These are phyloP conservation scores for Mortierella polycephala DNA, from an alignment of 371 early-diverging fungal genomes.

Conservation along the genomic window DNA sequence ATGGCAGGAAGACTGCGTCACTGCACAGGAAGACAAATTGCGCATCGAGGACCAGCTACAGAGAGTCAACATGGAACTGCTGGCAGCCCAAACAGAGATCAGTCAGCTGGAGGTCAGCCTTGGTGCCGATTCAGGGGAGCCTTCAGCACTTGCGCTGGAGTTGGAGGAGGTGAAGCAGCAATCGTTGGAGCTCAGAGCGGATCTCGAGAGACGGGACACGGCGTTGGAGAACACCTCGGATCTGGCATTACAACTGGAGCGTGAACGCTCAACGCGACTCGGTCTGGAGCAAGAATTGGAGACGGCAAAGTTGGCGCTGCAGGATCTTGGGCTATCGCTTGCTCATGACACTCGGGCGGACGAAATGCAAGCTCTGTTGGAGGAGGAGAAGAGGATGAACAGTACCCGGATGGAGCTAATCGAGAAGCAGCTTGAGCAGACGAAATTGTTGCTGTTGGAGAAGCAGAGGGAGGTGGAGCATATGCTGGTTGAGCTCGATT, in stretches of 20 bases:
- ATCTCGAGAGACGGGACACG: neutral
- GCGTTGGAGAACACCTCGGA: neutral
- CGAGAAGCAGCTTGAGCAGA: slow-evolving; percentile 4
- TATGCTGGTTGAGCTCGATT: slow-evolving; percentile 12
- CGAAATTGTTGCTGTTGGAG: slow-evolving; percentile 9
- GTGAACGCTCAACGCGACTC: neutral
- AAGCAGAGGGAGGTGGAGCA: slow-evolving; percentile 22
- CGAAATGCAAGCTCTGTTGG: neutral
- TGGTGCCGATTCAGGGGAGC: neutral
- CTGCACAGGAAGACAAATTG: slow-evolving; percentile 37
- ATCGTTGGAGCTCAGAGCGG: neutral
- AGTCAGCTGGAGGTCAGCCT: slow-evolving; percentile 9
- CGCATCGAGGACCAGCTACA: slow-evolving; percentile 28
- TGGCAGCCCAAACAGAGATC: slow-evolving; percentile 30
- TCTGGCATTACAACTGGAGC: slow-evolving; percentile 15
- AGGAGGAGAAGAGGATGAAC: slow-evolving; percentile 11
- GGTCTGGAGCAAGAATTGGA: slow-evolving; percentile 2
- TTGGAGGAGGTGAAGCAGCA: slow-evolving; percentile 1
- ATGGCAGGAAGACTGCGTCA: slow-evolving; percentile 36
- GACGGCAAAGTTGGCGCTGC: neutral
- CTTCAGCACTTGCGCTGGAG: slow-evolving; percentile 1
- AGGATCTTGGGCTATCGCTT: neutral
- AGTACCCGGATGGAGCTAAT: slow-evolving; percentile 1
- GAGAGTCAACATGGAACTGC: slow-evolving; percentile 20
- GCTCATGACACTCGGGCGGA: neutral